Base-by-base conservation (phyloP, 441 rosid species). In the Lepidium campestre region DNA sequence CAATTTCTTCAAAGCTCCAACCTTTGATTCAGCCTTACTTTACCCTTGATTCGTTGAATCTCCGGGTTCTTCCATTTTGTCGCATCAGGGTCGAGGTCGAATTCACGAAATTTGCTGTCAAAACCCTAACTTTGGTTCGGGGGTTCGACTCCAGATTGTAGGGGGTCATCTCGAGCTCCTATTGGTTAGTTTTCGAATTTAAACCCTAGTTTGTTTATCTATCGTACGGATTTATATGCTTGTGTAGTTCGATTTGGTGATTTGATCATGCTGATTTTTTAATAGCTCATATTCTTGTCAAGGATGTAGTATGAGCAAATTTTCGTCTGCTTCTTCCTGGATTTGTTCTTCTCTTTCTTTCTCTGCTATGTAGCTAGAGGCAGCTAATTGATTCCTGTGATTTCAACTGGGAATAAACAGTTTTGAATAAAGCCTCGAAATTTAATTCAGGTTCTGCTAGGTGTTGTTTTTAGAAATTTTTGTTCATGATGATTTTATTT, bases 41-140 rank as follows among this genome's bases (percentile, higher is more conserved):
- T n/a, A n/a, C 50, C 32, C 22, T 25, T 7, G 71, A 48, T 60
- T 62, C 36, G 45, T 52, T 19, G 41, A 73, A 54, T 67, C 77
- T 73, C 56, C 10, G 23, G 6, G 18, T 20, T 56, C 61, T 46
- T 45, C 13, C 71, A 19, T 32, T 31, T 57, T 27, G n/a, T 47
- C 2, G 52, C 35, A 15, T 55, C 46, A 67, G 75, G 76, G 74
- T 56, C 81, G 77, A 55, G 70, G 32, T 70, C 65, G 13, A 63
- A 48, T 67, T 61, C 41, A 62, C 22, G 5, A 34, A 62, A 70
- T 77, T 76, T 76, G 65, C 75, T 74, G 70, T 73, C 68, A 67
- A 82, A 88, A 82, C 89, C 94, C 92, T 82, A 83, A 80, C 65
- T 76, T 68, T 17, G 18, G 18, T 70, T 55, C 34, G 29, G 20